phyloP scores from a whole-genome alignment of 169 alveolate genomes.

The Eimeria brunetti region DNA sequence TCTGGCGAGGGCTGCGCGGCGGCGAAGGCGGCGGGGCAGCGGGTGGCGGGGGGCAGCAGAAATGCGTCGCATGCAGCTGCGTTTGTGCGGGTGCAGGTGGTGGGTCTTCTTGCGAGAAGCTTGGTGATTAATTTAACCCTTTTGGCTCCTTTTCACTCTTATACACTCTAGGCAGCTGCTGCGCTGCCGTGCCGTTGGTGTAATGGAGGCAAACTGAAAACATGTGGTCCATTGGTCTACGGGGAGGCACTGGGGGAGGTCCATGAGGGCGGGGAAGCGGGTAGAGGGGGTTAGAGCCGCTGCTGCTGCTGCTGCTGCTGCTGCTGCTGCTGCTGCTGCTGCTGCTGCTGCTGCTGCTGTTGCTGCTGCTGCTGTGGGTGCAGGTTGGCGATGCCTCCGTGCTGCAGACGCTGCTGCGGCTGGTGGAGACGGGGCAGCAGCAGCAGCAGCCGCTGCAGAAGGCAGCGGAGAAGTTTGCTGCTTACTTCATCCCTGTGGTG shows the following conservation, averaged over 20 bases:
- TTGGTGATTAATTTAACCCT: no score
- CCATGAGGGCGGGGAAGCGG: no score
- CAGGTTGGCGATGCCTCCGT: conserved; percentile 71
- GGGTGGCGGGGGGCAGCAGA: conserved; percentile 63
- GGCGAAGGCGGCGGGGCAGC: conserved; percentile 48
- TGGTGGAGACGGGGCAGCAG: conserved; percentile 56
- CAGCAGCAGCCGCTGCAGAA: conserved; percentile 47
- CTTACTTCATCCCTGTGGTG: conserved; percentile 67
- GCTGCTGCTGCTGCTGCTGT: not conserved
- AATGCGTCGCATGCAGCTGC: conserved; percentile 38
- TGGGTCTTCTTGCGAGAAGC: no score
- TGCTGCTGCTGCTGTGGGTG: conserved; percentile 13
- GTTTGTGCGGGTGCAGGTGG: conserved; percentile 45
- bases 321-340: not conserved
- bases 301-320: no score
- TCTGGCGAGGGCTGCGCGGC: conserved; percentile 64
- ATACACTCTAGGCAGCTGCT: no score
- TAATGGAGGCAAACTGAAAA: no score
- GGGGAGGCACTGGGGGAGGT: no score
- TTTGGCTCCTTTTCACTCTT: no score
- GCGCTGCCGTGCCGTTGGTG: no score
- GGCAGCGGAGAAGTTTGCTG: conserved; percentile 61
- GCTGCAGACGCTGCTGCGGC: conserved; percentile 58
- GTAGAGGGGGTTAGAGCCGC: no score
- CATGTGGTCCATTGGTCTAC: no score